Evolutionary conservation across 257 asterid genomes (phyloP).

Genomic region (Lantana camara): DNA sequence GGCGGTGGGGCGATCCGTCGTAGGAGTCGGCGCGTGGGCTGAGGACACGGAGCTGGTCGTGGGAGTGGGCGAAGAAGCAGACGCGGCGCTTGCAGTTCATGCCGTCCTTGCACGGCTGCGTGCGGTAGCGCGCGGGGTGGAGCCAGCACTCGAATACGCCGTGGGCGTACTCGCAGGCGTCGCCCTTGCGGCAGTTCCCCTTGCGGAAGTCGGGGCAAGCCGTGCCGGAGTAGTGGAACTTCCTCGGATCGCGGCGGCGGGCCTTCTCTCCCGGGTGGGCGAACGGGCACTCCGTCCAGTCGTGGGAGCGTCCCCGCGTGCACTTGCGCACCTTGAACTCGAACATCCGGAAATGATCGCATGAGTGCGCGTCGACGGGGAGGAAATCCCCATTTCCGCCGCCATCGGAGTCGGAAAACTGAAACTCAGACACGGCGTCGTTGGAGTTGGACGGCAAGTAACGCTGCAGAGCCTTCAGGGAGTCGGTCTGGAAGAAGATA

Average conservation of each 20-base stretch:
- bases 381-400: slow-evolving; percentile 38
- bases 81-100: slow-evolving; percentile 61
- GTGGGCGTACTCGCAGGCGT: slow-evolving; percentile 75
- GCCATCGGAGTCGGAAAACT: slow-evolving; percentile 37
- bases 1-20: slow-evolving; percentile 43
- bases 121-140: slow-evolving; percentile 86
- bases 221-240: slow-evolving; percentile 70
- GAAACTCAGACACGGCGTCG: slow-evolving; percentile 34
- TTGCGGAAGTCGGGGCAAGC: slow-evolving; percentile 81
- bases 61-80: slow-evolving; percentile 91
- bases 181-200: slow-evolving; percentile 66
- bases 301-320: slow-evolving; percentile 75
- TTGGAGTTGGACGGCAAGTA: slow-evolving; percentile 56
- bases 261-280: slow-evolving; percentile 94
- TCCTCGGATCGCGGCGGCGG: slow-evolving; percentile 86
- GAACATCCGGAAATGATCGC: slow-evolving; percentile 85
- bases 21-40: slow-evolving; percentile 59
- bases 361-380: slow-evolving; percentile 72
- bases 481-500: slow-evolving; percentile 33
- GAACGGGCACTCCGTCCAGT: slow-evolving; percentile 93
- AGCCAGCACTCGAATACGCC: slow-evolving; percentile 94
- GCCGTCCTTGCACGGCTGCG: slow-evolving; percentile 91
- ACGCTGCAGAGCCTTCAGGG: slow-evolving; percentile 46
- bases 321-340: slow-evolving; percentile 81
- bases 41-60: slow-evolving; percentile 66